These are phyloP conservation scores for Xerophyta viscosa DNA, from an alignment of 106 monocot genomes.

Conservation along the genomic window DNA sequence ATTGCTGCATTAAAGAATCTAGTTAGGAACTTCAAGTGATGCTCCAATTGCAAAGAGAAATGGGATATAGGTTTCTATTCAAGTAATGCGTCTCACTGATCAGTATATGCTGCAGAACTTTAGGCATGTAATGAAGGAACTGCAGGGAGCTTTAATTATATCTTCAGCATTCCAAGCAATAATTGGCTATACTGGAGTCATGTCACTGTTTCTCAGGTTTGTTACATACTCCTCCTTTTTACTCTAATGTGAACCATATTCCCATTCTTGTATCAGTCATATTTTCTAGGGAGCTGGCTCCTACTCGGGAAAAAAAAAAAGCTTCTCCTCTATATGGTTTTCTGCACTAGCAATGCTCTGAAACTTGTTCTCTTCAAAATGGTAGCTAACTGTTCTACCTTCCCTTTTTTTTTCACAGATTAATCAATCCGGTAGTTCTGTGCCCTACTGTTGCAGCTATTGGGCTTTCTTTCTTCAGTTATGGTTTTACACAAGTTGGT, in stretches of 20 bases:
- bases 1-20: no score
- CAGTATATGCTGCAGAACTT: slow-evolving; percentile 57
- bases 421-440: slow-evolving; percentile 90
- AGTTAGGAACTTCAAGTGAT: no score
- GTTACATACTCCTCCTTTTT: no score
- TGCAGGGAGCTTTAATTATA: slow-evolving; percentile 91
- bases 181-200: slow-evolving; percentile 76
- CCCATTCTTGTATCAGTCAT: no score
- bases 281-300: no score
- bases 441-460: slow-evolving; percentile 89
- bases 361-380: no score
- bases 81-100: background rate
- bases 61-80: no score
- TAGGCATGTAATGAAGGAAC: slow-evolving; percentile 94
- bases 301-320: no score
- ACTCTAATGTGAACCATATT: no score
- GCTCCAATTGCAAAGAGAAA: no score
- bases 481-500: slow-evolving; percentile 87
- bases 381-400: background rate
- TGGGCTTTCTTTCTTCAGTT: slow-evolving; percentile 94
- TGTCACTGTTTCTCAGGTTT: slow-evolving; percentile 76
- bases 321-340: no score
- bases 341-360: background rate
- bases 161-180: slow-evolving; percentile 86
- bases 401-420: slow-evolving; percentile 38